Conservation (phyloP, 345 rosid genomes). For the Syzygium jambos region DNA sequence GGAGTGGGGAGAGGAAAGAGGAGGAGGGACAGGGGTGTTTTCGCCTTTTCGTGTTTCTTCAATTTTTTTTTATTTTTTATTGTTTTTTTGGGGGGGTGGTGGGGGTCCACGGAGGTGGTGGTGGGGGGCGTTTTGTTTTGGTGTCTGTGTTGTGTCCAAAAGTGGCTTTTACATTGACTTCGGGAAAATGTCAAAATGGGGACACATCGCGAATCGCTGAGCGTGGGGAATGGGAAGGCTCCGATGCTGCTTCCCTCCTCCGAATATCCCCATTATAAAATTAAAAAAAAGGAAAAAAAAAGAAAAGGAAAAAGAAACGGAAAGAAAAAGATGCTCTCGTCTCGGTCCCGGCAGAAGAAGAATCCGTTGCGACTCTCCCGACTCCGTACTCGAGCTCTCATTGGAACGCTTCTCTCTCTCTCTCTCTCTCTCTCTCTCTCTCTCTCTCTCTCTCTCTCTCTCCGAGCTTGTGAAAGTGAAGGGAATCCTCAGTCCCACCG, state of each 20-base stretch:
- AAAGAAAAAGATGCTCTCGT: not conserved
- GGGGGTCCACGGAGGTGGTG: not conserved
- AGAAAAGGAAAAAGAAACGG: not conserved
- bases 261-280: too few relatives aligned
- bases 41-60: not conserved
- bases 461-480: not conserved
- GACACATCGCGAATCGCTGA: not conserved
- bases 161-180: constrained; percentile 38
- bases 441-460: too few relatives aligned
- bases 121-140: not conserved
- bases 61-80: not conserved
- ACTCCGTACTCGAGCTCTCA: not conserved
- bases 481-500: not conserved
- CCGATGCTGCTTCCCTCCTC: not conserved
- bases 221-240: not conserved
- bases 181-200: constrained; percentile 46
- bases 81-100: not conserved
- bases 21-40: not conserved
- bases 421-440: not conserved
- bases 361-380: not conserved
- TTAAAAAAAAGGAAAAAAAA: not conserved
- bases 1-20: not conserved
- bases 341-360: not conserved
- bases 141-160: not conserved
- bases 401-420: not conserved